Evolutionary conservation across 139 green algal genomes (phyloP), one percentile per base, ranked within the genome.

Genomic region (Pseudopediastrum boryanum): DNA sequence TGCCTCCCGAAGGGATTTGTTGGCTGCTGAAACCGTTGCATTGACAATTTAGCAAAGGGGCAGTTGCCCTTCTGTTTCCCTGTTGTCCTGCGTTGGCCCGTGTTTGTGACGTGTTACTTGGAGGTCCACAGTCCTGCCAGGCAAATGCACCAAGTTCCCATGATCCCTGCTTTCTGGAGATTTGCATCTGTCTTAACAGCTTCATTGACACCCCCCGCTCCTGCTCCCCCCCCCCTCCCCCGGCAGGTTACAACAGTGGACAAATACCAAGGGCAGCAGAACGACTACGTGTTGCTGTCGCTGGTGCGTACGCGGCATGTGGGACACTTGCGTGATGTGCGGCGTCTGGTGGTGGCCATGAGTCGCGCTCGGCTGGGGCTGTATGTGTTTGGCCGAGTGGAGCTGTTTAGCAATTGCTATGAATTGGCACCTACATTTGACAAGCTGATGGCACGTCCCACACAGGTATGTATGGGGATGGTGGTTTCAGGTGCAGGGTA

Each of bases 191-290:
- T n/a, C n/a, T n/a, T n/a, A n/a, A n/a, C n/a, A n/a, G n/a, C n/a
- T n/a, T n/a, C n/a, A n/a, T n/a, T n/a, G n/a, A n/a, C n/a, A n/a
- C n/a, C n/a, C n/a, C 7, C 63, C 31, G 62, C 36, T 35, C 4
- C 9, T 31, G 23, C 58, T 39, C 23, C 58, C 29, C 46, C 23
- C 58, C 39, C 23, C 58, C 25, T 2, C n/a, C 31, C 16, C 59
- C 23, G n/a, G 36, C 71, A 80, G 73, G 74, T 91, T 33, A 87
- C 93, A 3, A 99, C 96, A 0, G 96, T 99, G 68, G 96, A 99
- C 89, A 97, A 97, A 88, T 99, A 94, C 88, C 96, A 99, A 85
- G 96, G 96, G 2, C 96, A 98, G 88, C 96, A 99, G 91, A 98
- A 97, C 81, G 92, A 99, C 84, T 96, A 96, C 80, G 89, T 99